A percentile compares a stretch with the other conserved stretches of the same genome.
Conservation (phyloP, 331 rosid genomes). For the Saraca asoca region DNA sequence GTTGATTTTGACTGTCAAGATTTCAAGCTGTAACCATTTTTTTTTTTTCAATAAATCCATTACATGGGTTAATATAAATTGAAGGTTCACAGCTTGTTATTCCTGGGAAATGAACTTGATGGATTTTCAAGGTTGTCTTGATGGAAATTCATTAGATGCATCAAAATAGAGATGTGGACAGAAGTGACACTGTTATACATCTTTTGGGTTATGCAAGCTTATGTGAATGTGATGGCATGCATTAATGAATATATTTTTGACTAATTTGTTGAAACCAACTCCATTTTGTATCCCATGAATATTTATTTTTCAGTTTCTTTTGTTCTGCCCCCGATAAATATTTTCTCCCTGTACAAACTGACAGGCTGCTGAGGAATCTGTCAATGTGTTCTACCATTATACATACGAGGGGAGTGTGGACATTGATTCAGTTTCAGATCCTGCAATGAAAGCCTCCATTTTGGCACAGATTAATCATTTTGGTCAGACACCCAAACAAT, state of each 20-base stretch:
- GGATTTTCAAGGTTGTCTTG: too few relatives aligned
- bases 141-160: background rate
- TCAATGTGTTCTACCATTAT: slow-evolving; percentile 95
- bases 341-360: slow-evolving; percentile 36
- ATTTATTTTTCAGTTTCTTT: background rate
- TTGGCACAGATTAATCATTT: slow-evolving; percentile 98
- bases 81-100: too few relatives aligned
- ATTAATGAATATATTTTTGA: slow-evolving; percentile 5
- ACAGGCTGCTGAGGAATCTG: slow-evolving; percentile 97
- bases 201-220: background rate
- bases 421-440: slow-evolving; percentile 95
- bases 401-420: slow-evolving; percentile 98
- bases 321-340: slow-evolving; percentile 35
- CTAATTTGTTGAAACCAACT: background rate
- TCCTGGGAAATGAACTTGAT: too few relatives aligned
- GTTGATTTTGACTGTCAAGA: too few relatives aligned
- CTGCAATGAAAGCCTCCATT: slow-evolving; percentile 99
- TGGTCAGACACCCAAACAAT: slow-evolving; percentile 99
- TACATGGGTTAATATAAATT: too few relatives aligned
- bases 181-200: slow-evolving; percentile 2
- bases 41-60: too few relatives aligned
- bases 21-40: too few relatives aligned
- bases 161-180: slow-evolving; percentile 1
- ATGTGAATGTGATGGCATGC: background rate
- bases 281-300: slow-evolving; percentile 21